Evolutionary conservation across 1,284 basidiomycete genomes (phyloP), one percentile per base, ranked within the genome.

Genomic region (Heterobasidion irregulare): DNA sequence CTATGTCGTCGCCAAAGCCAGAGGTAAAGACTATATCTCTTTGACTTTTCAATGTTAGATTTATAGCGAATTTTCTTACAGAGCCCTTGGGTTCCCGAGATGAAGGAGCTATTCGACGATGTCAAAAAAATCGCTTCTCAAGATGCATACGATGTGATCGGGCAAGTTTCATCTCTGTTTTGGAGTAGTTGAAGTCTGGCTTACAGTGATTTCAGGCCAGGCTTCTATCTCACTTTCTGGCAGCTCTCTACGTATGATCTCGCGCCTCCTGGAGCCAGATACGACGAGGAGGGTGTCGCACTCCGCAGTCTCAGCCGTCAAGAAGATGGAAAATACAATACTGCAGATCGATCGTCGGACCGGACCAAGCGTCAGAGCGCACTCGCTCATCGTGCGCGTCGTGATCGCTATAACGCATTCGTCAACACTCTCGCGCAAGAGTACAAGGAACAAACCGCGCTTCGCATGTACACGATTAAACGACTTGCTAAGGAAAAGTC

Each of bases 201-300:
- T 54, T 57, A n/a, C 57, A 49, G 53, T 16, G 54, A 35, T 36
- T 35, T 43, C 61, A 94, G 93, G 6, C 85, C 91, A 36, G 88
- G 84, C 1, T 98, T 98, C 72, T 95, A 94, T 63, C 73, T 92
- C 46, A 93, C 93, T 0, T 98, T 97, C 72, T 98, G 95, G 95
- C 93, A 96, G 67, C 69, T 98, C 54, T 89, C 90, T 0, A 87
- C 88, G 32, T 91, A 92, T 62, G 95, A 98, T 68, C 78, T 98
- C 47, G 73, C 81, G 0, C 86, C 89, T 33, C 92, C 89, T 0
- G 72, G 74, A 7, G 62, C 77, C 8, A 80, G 77, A 61, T 92
- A 92, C 56, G 82, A 88, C 48, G 87, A 89, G 62, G 84, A 88
- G 65, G 75, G 76, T 38, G 71, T 76, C 32, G 72, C 74, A n/a